phyloP scores from a whole-genome alignment of 495 filamentous ascomycete species.

The Podospora fimiseda region DNA sequence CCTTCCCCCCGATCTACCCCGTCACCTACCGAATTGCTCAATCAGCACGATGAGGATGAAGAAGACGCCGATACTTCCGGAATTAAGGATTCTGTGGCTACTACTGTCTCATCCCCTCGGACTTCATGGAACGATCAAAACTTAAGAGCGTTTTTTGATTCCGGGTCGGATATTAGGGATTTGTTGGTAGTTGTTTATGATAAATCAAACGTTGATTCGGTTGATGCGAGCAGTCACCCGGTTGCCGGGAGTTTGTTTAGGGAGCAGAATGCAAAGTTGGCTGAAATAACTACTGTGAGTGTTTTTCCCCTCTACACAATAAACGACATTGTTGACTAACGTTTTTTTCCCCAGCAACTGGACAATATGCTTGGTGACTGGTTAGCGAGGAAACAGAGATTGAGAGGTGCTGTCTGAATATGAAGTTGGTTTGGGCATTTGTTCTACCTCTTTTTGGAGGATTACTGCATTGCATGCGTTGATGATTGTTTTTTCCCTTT shows the following conservation, averaged over 20 bases:
- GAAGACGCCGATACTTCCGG: conserved; percentile 31
- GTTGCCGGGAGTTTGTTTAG: conserved; percentile 73
- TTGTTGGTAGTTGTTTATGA: conserved; percentile 88
- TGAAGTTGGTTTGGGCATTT: too few species aligned
- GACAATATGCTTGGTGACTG: conserved; percentile 82
- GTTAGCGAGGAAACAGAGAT: conserved; percentile 59
- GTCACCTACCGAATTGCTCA: conserved; percentile 52
- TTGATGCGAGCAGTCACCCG: conserved; percentile 67
- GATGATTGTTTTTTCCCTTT: background rate
- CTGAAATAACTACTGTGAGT: conserved; percentile 70
- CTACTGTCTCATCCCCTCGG: conserved; percentile 36
- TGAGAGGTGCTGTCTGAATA: conserved; percentile 36
- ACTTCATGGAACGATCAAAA: conserved; percentile 77
- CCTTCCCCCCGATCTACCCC: conserved; percentile 57
- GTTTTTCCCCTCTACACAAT: too few species aligned
- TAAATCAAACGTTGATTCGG: conserved; percentile 70
- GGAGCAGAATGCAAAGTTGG: conserved; percentile 73
- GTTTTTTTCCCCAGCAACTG: conserved; percentile 49
- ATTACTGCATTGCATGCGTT: background rate
- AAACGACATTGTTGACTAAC: too few species aligned
- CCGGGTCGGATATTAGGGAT: conserved; percentile 84
- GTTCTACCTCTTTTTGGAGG: too few species aligned
- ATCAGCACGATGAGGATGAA: conserved; percentile 39
- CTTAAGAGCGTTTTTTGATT: conserved; percentile 84
- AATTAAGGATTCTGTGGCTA: conserved; percentile 35